phyloP scores from a whole-genome alignment of 495 filamentous ascomycete genomes.

The Neurospora sp. region DNA sequence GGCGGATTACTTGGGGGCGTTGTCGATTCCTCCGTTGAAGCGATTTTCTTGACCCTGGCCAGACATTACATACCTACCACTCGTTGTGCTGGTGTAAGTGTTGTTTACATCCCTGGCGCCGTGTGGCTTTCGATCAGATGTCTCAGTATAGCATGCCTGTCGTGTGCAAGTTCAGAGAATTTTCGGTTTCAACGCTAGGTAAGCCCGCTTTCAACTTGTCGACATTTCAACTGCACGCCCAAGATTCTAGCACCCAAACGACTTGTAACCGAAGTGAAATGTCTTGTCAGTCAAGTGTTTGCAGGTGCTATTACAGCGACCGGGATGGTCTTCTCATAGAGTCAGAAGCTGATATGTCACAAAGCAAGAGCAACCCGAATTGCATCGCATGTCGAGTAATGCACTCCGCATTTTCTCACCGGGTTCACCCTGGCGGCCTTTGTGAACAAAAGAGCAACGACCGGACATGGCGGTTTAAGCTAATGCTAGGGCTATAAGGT shows the following conservation, averaged over 20 bases:
- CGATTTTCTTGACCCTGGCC: neutral
- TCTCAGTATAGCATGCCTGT: neutral
- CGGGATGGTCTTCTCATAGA: neutral
- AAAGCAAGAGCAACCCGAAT: neutral
- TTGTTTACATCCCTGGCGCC: neutral
- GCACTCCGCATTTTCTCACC: neutral
- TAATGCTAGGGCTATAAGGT: neutral
- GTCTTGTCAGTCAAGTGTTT: neutral
- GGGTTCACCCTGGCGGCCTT: neutral
- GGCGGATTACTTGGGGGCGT: neutral
- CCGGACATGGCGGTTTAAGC: neutral
- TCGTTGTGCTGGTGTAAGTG: neutral
- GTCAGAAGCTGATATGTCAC: neutral
- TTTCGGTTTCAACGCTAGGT: neutral
- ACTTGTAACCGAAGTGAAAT: neutral
- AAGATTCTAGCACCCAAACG: neutral
- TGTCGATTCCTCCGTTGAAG: neutral
- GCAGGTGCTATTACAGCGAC: neutral
- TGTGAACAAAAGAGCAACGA: neutral
- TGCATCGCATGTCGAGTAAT: neutral
- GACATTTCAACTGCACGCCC: neutral
- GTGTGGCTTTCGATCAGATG: neutral
- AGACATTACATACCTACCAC: neutral
- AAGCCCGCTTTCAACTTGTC: neutral
- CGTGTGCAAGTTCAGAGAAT: neutral